A percentile compares a stretch with the other conserved stretches of the same genome.
Conservation (phyloP, 805 yeast genomes). For the Myxozyma lipomycoides region DNA sequence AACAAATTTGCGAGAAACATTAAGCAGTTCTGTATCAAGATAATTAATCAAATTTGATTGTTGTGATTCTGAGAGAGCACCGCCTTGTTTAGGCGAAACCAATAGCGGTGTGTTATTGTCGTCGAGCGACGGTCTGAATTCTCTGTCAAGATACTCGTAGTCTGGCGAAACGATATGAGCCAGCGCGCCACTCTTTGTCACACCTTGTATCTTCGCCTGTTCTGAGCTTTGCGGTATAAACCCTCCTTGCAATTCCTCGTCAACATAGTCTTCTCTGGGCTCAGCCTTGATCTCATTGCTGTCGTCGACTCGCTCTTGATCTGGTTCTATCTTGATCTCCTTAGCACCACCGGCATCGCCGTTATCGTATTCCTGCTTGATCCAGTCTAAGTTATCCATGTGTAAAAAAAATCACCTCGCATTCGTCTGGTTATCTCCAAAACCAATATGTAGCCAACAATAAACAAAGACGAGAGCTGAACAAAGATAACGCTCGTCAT, state of each 20-base stretch:
- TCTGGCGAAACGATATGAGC: conserved; percentile 21
- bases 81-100: background rate
- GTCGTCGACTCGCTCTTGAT: too few species aligned
- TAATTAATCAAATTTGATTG: conserved; percentile 54
- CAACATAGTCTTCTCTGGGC: background rate
- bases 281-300: background rate
- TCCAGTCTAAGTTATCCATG: too few species aligned
- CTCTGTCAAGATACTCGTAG: conserved; percentile 14
- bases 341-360: too few species aligned
- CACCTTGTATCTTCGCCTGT: background rate
- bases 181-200: conserved; percentile 2
- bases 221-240: background rate
- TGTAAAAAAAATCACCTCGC: too few species aligned
- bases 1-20: conserved; percentile 53
- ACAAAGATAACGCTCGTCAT: too few species aligned
- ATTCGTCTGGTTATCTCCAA: too few species aligned
- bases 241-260: background rate
- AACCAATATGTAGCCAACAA: too few species aligned
- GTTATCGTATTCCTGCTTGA: too few species aligned
- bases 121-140: background rate
- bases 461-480: too few species aligned
- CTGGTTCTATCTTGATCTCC: too few species aligned
- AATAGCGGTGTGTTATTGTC: conserved; percentile 10
- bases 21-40: conserved; percentile 52
- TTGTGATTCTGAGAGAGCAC: conserved; percentile 37